phyloP scores from a whole-genome alignment of 371 early-diverging fungal species.

The Vairimorpha apis region DNA sequence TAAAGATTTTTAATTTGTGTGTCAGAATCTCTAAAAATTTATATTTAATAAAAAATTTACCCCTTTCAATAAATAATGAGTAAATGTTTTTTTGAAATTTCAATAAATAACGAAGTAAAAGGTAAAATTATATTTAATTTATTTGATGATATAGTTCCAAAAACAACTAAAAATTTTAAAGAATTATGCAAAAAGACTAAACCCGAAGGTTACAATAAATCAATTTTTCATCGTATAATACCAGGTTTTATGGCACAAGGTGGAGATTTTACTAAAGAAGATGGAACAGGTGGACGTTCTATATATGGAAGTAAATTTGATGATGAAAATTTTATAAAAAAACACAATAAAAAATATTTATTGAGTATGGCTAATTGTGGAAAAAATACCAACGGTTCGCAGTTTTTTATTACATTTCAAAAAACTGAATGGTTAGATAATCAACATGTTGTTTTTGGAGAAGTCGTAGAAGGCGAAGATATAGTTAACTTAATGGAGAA shows the following conservation, averaged over 20 bases:
- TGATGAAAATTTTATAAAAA: constrained; percentile 77
- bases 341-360: constrained; percentile 75
- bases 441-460: constrained; percentile 89
- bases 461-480: constrained; percentile 70
- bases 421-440: constrained; percentile 81
- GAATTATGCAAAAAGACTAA: not conserved
- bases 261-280: constrained; percentile 80
- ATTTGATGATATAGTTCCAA: constrained; percentile 10
- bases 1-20: too few relatives aligned
- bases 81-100: constrained; percentile 10
- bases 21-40: too few relatives aligned
- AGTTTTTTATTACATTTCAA: constrained; percentile 92
- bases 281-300: constrained; percentile 87
- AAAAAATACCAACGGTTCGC: constrained; percentile 84
- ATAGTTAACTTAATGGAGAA: constrained; percentile 1
- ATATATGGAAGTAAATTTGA: constrained; percentile 87
- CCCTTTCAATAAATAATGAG: too few relatives aligned
- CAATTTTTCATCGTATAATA: constrained; percentile 70
- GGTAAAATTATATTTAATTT: not conserved
- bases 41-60: not conserved
- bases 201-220: constrained; percentile 2
- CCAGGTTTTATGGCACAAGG: constrained; percentile 94
- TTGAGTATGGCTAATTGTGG: constrained; percentile 95
- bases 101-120: not conserved
- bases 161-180: constrained; percentile 6